These are phyloP conservation scores for Eucalyptus lansdowneana DNA, from an alignment of 345 rosid genomes.

Conservation along the genomic window DNA sequence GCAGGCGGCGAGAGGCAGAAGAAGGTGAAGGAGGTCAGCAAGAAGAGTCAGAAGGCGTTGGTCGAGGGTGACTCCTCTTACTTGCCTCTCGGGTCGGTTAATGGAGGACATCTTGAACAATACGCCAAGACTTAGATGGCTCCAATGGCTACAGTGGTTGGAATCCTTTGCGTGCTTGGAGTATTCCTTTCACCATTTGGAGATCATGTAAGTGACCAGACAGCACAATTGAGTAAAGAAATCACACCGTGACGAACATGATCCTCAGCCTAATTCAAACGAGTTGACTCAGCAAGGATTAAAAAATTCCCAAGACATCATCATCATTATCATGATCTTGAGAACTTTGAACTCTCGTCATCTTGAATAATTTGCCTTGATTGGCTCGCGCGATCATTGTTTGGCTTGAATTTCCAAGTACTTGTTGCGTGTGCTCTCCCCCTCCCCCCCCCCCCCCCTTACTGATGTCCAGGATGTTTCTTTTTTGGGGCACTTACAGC, in stretches of 20 bases:
- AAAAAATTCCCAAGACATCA: not conserved
- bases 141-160: not conserved
- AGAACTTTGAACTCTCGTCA: not conserved
- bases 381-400: not conserved
- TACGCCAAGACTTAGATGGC: not conserved
- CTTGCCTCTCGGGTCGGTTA: constrained; percentile 1
- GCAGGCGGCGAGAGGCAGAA: constrained; percentile 3
- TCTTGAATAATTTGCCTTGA: not conserved
- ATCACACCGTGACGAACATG: not conserved
- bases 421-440: not conserved
- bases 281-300: not conserved
- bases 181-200: not conserved
- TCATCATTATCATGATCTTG: not conserved
- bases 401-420: not conserved
- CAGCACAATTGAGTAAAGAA: not conserved
- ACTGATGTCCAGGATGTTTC: not conserved
- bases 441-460: no score
- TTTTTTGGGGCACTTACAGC: not conserved
- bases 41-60: constrained; percentile 10
- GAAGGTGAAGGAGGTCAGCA: constrained; percentile 14
- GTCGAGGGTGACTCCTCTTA: constrained; percentile 33
- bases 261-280: not conserved
- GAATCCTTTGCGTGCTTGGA: not conserved
- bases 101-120: constrained; percentile 5
- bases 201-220: no score